These are phyloP conservation scores for Candida sanyaensis DNA, from an alignment of 1,139 yeast species.

Conservation along the genomic window DNA sequence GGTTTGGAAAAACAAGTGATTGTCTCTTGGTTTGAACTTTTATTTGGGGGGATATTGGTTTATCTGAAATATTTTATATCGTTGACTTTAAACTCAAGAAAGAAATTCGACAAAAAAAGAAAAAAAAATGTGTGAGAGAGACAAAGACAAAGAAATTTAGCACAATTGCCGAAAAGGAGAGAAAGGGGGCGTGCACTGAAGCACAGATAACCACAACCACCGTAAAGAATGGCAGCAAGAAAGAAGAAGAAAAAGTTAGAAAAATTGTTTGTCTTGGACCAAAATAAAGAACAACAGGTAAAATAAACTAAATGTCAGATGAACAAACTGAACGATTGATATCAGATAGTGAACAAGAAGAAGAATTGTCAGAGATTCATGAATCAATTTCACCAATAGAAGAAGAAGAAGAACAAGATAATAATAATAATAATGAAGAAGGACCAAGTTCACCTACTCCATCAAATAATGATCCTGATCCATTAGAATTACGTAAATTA, in stretches of 20 bases:
- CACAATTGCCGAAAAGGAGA: neutral
- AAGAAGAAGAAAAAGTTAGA: neutral
- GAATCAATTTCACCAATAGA: no score
- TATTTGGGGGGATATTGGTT: no score
- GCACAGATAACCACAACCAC: constrained; percentile 3
- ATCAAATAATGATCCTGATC: constrained; percentile 48
- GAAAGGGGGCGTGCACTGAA: neutral
- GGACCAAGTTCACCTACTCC: constrained; percentile 3
- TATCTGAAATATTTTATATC: no score
- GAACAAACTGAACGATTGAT: neutral
- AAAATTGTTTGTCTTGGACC: no score
- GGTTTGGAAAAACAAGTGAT: no score
- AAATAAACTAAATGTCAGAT: neutral
- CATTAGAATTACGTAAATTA: constrained; percentile 59
- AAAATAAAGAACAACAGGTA: no score
- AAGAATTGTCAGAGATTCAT: neutral
- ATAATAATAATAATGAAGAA: neutral
- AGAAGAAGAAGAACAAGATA: constrained; percentile 13
- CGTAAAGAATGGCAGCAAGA: neutral
- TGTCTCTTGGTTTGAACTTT: no score
- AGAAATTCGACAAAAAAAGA: no score
- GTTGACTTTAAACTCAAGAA: no score
- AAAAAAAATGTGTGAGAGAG: no score
- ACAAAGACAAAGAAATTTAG: neutral
- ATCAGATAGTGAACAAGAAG: no score